Percentiles rank a stretch among this genome's conserved stretches.
Conservation (phyloP, 495 filamentous ascomycete species). For the Penicillium riverlandense region DNA sequence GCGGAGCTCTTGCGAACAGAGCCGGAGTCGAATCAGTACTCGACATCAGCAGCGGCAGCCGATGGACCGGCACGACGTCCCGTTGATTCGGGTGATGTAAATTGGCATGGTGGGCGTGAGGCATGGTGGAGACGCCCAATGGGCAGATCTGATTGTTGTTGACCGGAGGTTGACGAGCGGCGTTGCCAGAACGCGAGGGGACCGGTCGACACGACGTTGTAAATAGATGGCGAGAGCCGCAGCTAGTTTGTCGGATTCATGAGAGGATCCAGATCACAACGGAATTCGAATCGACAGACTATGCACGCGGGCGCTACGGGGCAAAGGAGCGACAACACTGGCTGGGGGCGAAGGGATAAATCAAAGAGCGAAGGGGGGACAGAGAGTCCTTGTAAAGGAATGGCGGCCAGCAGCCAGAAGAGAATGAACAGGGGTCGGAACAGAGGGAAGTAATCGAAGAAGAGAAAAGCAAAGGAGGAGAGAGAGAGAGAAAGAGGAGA, state of each 20-base stretch:
- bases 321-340: background rate
- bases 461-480: no score
- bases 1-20: conserved; percentile 21
- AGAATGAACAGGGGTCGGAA: conserved; percentile 14
- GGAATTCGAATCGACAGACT: background rate
- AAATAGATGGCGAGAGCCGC: conserved; percentile 4
- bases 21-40: conserved; percentile 9
- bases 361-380: conserved; percentile 28
- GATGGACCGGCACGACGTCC: conserved; percentile 21
- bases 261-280: background rate
- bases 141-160: background rate
- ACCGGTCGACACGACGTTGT: conserved; percentile 1
- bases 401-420: conserved; percentile 25
- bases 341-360: background rate
- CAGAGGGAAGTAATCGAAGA: conserved; percentile 3
- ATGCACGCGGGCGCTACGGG: no score
- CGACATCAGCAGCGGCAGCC: conserved; percentile 14
- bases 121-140: conserved; percentile 18
- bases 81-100: conserved; percentile 15
- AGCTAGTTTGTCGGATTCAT: conserved; percentile 9
- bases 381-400: conserved; percentile 20
- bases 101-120: conserved; percentile 24
- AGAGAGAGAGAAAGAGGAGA: conserved; percentile 15
- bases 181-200: conserved; percentile 2
- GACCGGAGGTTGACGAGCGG: background rate